Evolutionary conservation across 441 rosid genomes (phyloP).

Genomic region (Croton laevigatus): DNA sequence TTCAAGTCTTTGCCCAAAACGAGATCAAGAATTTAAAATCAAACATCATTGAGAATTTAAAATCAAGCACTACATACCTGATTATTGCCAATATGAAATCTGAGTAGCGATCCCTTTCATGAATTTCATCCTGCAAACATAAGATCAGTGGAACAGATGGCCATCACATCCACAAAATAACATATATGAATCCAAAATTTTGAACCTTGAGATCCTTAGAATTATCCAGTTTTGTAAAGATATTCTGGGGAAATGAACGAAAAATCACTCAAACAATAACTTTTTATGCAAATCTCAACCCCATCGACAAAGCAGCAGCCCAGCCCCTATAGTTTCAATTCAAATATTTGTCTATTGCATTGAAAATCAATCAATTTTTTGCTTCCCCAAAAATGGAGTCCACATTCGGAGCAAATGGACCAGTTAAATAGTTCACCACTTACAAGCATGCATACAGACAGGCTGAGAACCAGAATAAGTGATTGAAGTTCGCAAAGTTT

Average conservation of each 20-base stretch:
- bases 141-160: conserved; percentile 18
- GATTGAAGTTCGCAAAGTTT: neutral
- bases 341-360: neutral
- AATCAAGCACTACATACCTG: conserved; percentile 48
- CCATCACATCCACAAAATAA: neutral
- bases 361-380: neutral
- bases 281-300: neutral
- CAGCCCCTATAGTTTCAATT: neutral
- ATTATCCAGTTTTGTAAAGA: neutral
- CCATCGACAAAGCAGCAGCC: neutral
- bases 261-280: neutral
- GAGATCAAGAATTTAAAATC: conserved; percentile 3
- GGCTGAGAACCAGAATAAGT: neutral
- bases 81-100: conserved; percentile 91
- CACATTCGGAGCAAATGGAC: neutral
- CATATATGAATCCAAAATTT: neutral
- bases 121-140: conserved; percentile 87
- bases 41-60: neutral
- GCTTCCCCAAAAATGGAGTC: neutral
- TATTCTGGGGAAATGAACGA: neutral
- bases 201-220: neutral
- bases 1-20: neutral
- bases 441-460: neutral
- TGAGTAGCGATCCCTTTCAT: conserved; percentile 93
- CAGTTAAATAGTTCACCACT: neutral